Evolutionary conservation across 805 yeast species (phyloP).

Genomic region (Kodamaea jinghongensis): DNA sequence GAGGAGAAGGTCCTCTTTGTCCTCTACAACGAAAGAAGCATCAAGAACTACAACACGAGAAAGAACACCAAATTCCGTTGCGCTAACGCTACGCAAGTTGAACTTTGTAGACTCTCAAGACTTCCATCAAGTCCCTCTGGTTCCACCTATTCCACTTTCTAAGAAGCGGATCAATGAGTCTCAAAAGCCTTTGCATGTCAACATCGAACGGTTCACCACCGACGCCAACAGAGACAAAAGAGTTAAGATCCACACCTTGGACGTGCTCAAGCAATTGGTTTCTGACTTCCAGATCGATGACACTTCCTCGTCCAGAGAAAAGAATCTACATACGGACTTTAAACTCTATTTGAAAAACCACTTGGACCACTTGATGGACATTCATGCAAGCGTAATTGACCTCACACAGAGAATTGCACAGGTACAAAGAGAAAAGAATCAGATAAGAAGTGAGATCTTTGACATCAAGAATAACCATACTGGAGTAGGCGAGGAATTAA

Average conservation of each 20-base stretch:
- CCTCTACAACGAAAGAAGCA: slow-evolving; percentile 1
- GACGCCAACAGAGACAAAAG: slow-evolving; percentile 23
- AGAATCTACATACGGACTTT: slow-evolving; percentile 30
- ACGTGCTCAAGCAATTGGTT: slow-evolving; percentile 35
- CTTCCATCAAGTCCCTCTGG: background rate
- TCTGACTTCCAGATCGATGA: slow-evolving; percentile 24
- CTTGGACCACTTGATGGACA: slow-evolving; percentile 30
- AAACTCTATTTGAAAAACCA: slow-evolving; percentile 27
- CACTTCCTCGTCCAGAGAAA: slow-evolving; percentile 1
- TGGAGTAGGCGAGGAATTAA: slow-evolving; percentile 31
- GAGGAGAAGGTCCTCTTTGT: background rate
- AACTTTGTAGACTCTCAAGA: background rate
- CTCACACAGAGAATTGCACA: slow-evolving; percentile 26
- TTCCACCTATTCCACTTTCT: slow-evolving; percentile 12
- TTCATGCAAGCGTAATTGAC: slow-evolving; percentile 34
- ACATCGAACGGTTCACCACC: slow-evolving; percentile 27
- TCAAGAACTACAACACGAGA: background rate
- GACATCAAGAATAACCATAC: slow-evolving; percentile 31
- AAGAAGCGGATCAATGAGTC: slow-evolving; percentile 19
- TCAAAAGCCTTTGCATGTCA: slow-evolving; percentile 29
- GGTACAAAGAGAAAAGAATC: slow-evolving; percentile 33
- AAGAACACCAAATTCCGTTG: background rate
- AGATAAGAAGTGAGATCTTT: slow-evolving; percentile 26
- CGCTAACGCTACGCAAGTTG: background rate
- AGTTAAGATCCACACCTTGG: slow-evolving; percentile 31